Evolutionary conservation across 2,329 filamentous ascomycete species (phyloP), one percentile per base, ranked within the genome.

Genomic region (Knufia fluminis): DNA sequence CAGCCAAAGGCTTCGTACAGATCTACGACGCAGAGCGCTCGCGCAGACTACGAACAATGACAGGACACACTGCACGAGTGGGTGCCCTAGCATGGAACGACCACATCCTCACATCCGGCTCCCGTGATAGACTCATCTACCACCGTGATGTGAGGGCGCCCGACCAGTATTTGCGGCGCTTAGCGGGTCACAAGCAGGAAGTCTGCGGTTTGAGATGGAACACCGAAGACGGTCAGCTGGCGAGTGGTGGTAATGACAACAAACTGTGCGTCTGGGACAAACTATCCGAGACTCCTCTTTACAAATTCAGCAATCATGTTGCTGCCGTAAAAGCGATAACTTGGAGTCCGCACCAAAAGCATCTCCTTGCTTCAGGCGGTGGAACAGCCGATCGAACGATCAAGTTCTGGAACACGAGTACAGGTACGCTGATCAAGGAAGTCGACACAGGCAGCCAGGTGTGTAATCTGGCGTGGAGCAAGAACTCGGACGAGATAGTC

Each of bases 251-350:
- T 4, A 98, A 98, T 66, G 92, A 98, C 71, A 98, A 98, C 71
- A 97, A 97, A 65, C 76, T 98, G 40, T 92, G 97, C 79, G 89
- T 98, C 20, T 98, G 92, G 92, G 92, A 98, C 61, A 94, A 94
- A 64, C 76, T 96, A 51, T 87, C 83, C n/a, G 86, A 94, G 59
- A 86, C 89, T 6, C 92, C 92, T 1, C 75, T 94, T 2, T 95
- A 86, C 75, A 94, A 94, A 60, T 97, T 95, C 67, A 85, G 86
- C 16, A 90, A 96, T 56, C 92, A 98, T 65, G 91, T 85, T 31
- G 92, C 92, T 10, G 92, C 92, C 7, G 92, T 98, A 46, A 98
- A 98, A 67, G 92, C 92, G 3, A 96, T 98, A 55, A 83, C 92
- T 8, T 98, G 92, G 92, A 96, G 89, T 32, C 92, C 92, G 8